Evolutionary conservation across 768 basidiomycete species (phyloP), one percentile per base, ranked within the genome.

Genomic region (Amanita pseudoporphyria): DNA sequence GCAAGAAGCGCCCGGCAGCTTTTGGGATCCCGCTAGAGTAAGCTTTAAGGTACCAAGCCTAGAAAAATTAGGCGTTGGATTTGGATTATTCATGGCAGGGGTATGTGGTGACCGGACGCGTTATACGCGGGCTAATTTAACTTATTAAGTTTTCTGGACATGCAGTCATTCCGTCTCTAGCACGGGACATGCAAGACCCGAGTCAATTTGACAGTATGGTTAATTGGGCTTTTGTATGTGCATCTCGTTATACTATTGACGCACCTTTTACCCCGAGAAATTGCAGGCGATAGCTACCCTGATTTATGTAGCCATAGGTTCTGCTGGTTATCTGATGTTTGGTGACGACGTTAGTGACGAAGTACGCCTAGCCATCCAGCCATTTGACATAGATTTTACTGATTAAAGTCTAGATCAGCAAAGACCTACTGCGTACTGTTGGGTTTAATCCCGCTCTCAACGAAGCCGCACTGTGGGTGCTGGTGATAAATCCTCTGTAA

Each of bases 21-120:
- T 98, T 7, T 82, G 83, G 74, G 67, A 71, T 41, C 86, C 87
- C 3, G 83, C 81, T 24, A 66, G 70, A n/a, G 96, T 92, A 0
- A 76, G 71, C 16, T 53, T 82, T 9, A 71, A 71, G 5, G 70
- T 86, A 12, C 67, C 67, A 21, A 76, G 71, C 52, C 65, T 71
- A 54, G 65, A 66, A 16, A 75, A 84, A 48, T 68, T 95, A 30
- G 86, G 91, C 1, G 64, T 95, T 22, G 79, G 87, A 12, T 85
- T 93, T 56, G 94, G 94, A 1, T 70, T 98, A 53, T 81, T 97
- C 59, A 91, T 98, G 82, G 87, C 89, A 6, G 91, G 93, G 13
- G 89, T 91, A 60, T 60, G 78, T 60, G 42, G 51, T 22, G 9
- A 6, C 28, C 24, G 5, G 10, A 28, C 14, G 7, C 32, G 26